Percentiles rank a stretch among this genome's conserved stretches.
Conservation (phyloP, 2,329 filamentous ascomycete species). For the Stemphylium vesicarium region DNA sequence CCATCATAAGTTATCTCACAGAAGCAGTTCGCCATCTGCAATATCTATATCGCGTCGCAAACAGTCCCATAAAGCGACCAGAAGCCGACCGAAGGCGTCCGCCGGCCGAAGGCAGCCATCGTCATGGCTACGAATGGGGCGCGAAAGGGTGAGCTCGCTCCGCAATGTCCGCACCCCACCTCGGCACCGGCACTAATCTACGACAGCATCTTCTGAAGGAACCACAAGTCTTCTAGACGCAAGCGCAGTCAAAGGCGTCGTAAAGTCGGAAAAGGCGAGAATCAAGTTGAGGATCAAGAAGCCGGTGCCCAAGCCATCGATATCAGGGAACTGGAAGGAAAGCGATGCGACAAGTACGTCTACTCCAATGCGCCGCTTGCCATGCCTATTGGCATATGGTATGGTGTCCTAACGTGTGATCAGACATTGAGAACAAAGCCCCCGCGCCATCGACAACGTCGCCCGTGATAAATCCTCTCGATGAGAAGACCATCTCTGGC, state of each 20-base stretch:
- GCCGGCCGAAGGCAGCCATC: slow-evolving; percentile 42
- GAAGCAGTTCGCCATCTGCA: slow-evolving; percentile 12
- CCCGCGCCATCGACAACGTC: slow-evolving; percentile 32
- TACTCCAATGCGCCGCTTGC: neutral
- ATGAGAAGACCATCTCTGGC: slow-evolving; percentile 76
- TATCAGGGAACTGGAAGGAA: slow-evolving; percentile 75
- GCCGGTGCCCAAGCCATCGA: slow-evolving; percentile 65
- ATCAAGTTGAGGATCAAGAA: slow-evolving; percentile 62
- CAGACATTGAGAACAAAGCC: slow-evolving; percentile 39
- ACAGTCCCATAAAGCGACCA: neutral
- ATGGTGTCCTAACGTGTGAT: neutral
- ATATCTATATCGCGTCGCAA: neutral
- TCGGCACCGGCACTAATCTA: slow-evolving; percentile 28
- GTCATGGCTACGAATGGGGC: slow-evolving; percentile 47
- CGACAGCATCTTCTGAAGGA: slow-evolving; percentile 27
- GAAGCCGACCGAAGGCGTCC: slow-evolving; percentile 30
- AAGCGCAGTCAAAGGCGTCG: slow-evolving; percentile 38
- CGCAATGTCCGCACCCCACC: slow-evolving; percentile 14
- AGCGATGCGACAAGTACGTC: slow-evolving; percentile 66
- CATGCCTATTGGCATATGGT: neutral
- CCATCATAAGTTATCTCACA: slow-evolving; percentile 28
- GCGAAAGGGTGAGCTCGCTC: slow-evolving; percentile 44
- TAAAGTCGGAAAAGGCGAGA: slow-evolving; percentile 52
- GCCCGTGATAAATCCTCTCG: slow-evolving; percentile 64
- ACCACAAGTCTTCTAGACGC: slow-evolving; percentile 33